Percentiles rank a stretch among this genome's conserved stretches.
Conservation (phyloP, 108 stramenopile genomes). For the Cyclotella sp. region DNA sequence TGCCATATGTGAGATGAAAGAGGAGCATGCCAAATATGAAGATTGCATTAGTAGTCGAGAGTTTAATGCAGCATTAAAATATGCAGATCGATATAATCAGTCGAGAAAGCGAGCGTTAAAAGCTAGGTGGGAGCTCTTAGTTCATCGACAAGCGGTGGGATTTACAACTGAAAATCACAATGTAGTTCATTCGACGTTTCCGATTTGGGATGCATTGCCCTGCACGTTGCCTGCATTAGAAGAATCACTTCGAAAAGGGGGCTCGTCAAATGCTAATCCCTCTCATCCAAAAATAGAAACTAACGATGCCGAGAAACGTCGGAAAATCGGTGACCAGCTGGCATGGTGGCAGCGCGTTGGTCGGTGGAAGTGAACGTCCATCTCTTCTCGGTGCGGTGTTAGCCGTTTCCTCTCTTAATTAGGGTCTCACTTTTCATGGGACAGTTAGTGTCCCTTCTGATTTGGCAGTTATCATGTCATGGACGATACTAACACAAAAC, state of each 20-base stretch:
- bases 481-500: too few relatives aligned
- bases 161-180: conserved; percentile 81
- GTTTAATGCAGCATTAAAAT: conserved; percentile 41
- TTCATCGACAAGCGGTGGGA: conserved; percentile 87
- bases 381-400: too few relatives aligned
- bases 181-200: conserved; percentile 72
- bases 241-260: neutral
- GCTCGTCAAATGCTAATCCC: conserved; percentile 10
- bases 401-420: too few relatives aligned
- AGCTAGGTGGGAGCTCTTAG: conserved; percentile 85
- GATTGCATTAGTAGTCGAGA: conserved; percentile 19
- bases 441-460: too few relatives aligned
- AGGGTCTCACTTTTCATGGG: too few relatives aligned
- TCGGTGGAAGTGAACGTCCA: conserved; percentile 64
- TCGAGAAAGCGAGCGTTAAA: conserved; percentile 64
- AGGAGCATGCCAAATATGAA: conserved; percentile 48
- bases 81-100: conserved; percentile 65
- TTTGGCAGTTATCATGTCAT: too few relatives aligned
- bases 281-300: neutral
- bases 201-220: conserved; percentile 65
- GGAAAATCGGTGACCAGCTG: conserved; percentile 69
- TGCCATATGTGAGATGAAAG: conserved; percentile 59
- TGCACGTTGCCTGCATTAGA: conserved; percentile 19
- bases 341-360: conserved; percentile 83
- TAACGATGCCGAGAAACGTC: conserved; percentile 21